Percentiles rank a stretch among this genome's conserved stretches.
Evolutionary conservation across 2,329 filamentous ascomycete genomes (phyloP).

Genomic region (Trichoderma koningiopsis): DNA sequence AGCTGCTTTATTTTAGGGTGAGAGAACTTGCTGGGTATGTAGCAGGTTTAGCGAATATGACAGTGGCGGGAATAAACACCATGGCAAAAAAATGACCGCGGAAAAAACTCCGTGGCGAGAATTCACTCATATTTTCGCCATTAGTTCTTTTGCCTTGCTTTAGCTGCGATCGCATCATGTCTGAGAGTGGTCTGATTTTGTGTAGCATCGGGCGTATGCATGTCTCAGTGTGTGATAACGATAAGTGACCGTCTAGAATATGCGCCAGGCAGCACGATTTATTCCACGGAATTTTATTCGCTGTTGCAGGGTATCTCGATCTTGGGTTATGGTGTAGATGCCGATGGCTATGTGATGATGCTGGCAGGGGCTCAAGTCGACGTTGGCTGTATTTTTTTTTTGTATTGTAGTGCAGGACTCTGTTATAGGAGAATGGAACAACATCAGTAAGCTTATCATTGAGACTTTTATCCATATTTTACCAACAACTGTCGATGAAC

Average conservation of each 20-base stretch:
- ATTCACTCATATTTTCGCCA: neutral
- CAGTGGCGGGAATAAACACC: neutral
- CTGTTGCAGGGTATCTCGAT: neutral
- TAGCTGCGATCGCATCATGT: neutral
- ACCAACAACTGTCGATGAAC: neutral
- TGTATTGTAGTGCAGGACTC: neutral
- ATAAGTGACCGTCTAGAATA: neutral
- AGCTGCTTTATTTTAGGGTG: neutral
- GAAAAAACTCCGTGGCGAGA: neutral
- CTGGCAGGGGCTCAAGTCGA: neutral
- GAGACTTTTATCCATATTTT: neutral
- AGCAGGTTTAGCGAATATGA: neutral
- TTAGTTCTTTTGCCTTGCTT: neutral
- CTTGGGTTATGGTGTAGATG: too few relatives aligned
- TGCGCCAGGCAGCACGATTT: neutral
- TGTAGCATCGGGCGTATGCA: conserved; percentile 5
- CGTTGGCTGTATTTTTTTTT: neutral
- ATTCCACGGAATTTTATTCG: neutral
- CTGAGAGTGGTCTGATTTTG: conserved; percentile 17
- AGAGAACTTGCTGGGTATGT: neutral
- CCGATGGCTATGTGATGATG: neutral
- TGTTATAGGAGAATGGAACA: neutral
- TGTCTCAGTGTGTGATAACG: conserved; percentile 9
- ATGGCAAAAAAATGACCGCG: neutral
- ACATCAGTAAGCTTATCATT: neutral